A percentile compares a stretch with the other conserved stretches of the same genome.
These are phyloP conservation scores for Leccinellum albellum DNA, from an alignment of 768 basidiomycete species.

Conservation along the genomic window DNA sequence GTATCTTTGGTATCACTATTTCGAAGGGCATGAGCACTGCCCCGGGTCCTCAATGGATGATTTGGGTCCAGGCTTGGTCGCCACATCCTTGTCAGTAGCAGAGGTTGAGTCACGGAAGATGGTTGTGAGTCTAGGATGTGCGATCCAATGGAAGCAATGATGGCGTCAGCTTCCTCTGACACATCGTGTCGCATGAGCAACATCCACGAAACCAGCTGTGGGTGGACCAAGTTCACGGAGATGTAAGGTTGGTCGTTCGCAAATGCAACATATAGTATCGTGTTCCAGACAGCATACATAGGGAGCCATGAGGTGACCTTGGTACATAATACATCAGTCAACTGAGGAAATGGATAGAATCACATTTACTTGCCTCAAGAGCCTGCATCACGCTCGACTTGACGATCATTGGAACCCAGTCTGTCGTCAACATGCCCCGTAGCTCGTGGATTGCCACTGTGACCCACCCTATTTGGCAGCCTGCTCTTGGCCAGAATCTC, in stretches of 20 bases:
- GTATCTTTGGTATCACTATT: too few relatives aligned
- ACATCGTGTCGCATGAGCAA: conserved; percentile 20
- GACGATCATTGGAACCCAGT: conserved; percentile 37
- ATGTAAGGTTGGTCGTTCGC: conserved; percentile 13
- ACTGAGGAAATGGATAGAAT: background rate
- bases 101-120: too few relatives aligned
- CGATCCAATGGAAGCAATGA: conserved; percentile 25
- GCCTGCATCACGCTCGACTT: conserved; percentile 31
- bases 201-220: conserved; percentile 28
- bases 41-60: too few relatives aligned
- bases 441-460: conserved; percentile 31
- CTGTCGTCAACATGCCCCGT: conserved; percentile 35
- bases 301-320: conserved; percentile 32
- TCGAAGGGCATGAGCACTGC: too few relatives aligned
- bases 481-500: conserved; percentile 34
- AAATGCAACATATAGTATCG: conserved; percentile 30
- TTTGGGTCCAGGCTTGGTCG: too few relatives aligned
- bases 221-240: conserved; percentile 33
- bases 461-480: conserved; percentile 36
- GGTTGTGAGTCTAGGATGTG: too few relatives aligned
- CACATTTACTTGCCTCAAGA: conserved; percentile 21
- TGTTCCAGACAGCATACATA: conserved; percentile 22
- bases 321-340: background rate
- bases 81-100: too few relatives aligned
- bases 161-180: conserved; percentile 6